These are phyloP conservation scores for Phytopythium delawarense DNA, from an alignment of 352 stramenopile genomes.

Conservation along the genomic window DNA sequence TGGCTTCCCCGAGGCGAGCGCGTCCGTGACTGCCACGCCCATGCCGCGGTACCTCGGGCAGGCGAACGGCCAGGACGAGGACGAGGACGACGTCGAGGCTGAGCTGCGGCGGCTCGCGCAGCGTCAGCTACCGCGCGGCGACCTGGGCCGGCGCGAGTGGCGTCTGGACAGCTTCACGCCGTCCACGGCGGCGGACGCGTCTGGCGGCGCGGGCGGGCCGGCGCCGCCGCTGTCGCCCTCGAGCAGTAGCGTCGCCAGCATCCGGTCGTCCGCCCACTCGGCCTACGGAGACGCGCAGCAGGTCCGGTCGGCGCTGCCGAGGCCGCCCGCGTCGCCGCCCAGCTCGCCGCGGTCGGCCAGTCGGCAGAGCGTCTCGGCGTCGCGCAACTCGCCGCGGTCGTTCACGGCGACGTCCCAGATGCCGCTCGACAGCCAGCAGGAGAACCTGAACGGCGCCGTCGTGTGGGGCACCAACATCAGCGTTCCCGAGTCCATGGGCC, in stretches of 20 bases:
- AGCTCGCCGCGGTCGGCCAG: slow-evolving; percentile 51
- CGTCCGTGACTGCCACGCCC: slow-evolving; percentile 74
- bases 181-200: slow-evolving; percentile 8
- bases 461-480: slow-evolving; percentile 95
- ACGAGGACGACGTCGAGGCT: slow-evolving; percentile 69
- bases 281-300: slow-evolving; percentile 22
- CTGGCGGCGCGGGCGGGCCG: background rate
- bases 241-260: slow-evolving; percentile 22
- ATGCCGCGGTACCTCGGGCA: slow-evolving; percentile 74
- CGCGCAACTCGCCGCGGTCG: slow-evolving; percentile 8
- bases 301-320: slow-evolving; percentile 30
- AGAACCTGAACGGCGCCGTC: slow-evolving; percentile 77
- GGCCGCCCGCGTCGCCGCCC: slow-evolving; percentile 52
- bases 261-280: slow-evolving; percentile 15
- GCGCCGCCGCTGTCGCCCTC: slow-evolving; percentile 43
- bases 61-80: slow-evolving; percentile 23
- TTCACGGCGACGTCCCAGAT: slow-evolving; percentile 9
- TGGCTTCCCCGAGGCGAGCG: slow-evolving; percentile 73
- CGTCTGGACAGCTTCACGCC: slow-evolving; percentile 54
- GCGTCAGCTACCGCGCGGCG: slow-evolving; percentile 68
- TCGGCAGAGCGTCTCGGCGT: slow-evolving; percentile 35
- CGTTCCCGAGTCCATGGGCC: slow-evolving; percentile 87
- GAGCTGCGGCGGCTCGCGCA: slow-evolving; percentile 75
- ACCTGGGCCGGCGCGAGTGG: slow-evolving; percentile 76
- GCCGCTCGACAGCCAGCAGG: slow-evolving; percentile 23